Conservation (phyloP, 768 basidiomycete species). For the Phanerochaete carnosa region DNA sequence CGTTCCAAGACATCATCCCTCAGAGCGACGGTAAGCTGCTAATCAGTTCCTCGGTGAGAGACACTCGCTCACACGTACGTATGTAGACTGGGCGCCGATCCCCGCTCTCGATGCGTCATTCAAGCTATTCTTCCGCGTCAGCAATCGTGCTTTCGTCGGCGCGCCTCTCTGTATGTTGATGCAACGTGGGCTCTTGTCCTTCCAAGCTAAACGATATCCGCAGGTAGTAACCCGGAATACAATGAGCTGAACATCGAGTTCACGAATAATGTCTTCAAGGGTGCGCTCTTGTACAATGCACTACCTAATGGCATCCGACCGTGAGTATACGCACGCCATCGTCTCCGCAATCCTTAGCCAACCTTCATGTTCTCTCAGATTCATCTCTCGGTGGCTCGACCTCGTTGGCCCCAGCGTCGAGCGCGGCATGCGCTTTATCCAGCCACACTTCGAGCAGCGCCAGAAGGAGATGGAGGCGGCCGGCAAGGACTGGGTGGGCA, state of each 20-base stretch:
- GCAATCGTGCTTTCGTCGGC: conserved; percentile 48
- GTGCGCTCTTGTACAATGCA: conserved; percentile 16
- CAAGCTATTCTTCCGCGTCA: conserved; percentile 36
- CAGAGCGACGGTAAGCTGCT: conserved; percentile 7
- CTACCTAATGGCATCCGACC: conserved; percentile 33
- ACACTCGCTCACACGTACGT: neutral
- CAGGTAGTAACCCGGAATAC: conserved; percentile 41
- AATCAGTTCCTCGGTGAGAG: neutral
- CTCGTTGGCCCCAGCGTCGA: neutral
- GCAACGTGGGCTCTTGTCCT: neutral
- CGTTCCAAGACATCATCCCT: conserved; percentile 20
- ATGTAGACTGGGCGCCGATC: conserved; percentile 6
- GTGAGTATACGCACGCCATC: conserved; percentile 9
- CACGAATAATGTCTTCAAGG: conserved; percentile 25
- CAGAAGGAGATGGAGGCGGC: conserved; percentile 4
- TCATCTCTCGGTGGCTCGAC: neutral
- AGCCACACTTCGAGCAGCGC: conserved; percentile 13
- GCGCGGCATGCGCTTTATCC: neutral
- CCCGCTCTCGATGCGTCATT: conserved; percentile 13
- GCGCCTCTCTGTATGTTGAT: conserved; percentile 37
- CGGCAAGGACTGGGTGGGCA: neutral
- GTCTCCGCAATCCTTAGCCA: neutral
- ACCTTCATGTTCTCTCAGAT: neutral
- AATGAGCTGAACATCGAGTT: conserved; percentile 28
- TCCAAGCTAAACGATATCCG: neutral